phyloP scores from a whole-genome alignment of 2,329 filamentous ascomycete genomes.

The Thyridium curvatum region DNA sequence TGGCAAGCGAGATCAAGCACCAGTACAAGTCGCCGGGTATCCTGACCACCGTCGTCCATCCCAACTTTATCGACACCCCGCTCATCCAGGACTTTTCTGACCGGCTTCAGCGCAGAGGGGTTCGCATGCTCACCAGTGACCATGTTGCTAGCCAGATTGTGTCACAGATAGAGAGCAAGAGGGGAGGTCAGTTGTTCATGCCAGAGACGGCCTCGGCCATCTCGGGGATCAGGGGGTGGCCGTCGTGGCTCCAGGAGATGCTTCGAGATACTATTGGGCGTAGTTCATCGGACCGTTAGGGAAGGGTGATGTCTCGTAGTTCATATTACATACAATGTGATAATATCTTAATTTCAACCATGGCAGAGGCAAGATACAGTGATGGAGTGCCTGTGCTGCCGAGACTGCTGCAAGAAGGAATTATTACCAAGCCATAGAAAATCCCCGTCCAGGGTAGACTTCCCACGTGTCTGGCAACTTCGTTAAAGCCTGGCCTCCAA shows the following conservation, averaged over 20 bases:
- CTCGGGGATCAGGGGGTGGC: slow-evolving; percentile 32
- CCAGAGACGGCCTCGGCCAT: slow-evolving; percentile 20
- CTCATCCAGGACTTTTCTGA: slow-evolving; percentile 29
- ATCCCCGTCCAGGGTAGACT: too few relatives aligned
- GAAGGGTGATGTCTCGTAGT: too few relatives aligned
- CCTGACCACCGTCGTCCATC: slow-evolving; percentile 41
- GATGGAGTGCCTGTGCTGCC: too few relatives aligned
- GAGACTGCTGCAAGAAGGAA: too few relatives aligned
- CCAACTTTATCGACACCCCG: slow-evolving; percentile 40
- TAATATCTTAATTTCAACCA: too few relatives aligned
- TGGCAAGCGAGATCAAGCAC: slow-evolving; percentile 38
- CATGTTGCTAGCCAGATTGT: slow-evolving; percentile 40
- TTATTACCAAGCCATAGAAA: too few relatives aligned
- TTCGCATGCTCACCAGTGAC: slow-evolving; percentile 26
- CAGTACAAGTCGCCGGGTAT: slow-evolving; percentile 47
- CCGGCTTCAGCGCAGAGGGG: slow-evolving; percentile 17
- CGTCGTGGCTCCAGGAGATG: slow-evolving; percentile 26
- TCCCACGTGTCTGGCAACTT: too few relatives aligned
- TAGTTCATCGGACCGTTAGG: too few relatives aligned
- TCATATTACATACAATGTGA: too few relatives aligned
- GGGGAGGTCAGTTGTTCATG: slow-evolving; percentile 40
- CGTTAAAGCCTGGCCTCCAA: too few relatives aligned
- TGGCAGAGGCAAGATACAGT: too few relatives aligned
- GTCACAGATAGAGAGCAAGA: slow-evolving; percentile 39
- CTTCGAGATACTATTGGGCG: slow-evolving; percentile 17